Percentiles rank a stretch among this genome's conserved stretches.
Evolutionary conservation across 148 eudicot genomes (phyloP).

Genomic region (Camellia sinensis): DNA sequence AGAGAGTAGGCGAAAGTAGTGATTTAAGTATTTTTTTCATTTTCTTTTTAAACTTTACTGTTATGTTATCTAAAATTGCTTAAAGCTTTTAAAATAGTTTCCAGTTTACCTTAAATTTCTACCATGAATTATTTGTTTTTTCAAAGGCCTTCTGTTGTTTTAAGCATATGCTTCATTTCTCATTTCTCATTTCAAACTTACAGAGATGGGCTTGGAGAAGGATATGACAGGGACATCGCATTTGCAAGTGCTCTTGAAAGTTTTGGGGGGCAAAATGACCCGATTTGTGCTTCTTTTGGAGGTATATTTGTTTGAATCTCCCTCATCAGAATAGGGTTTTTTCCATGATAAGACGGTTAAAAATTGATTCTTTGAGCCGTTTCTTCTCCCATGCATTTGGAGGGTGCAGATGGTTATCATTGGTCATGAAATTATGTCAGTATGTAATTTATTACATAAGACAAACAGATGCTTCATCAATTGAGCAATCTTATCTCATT

Average conservation of each 20-base stretch:
- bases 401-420: not conserved
- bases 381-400: not conserved
- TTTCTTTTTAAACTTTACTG: too few species aligned
- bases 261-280: constrained; percentile 76
- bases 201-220: constrained; percentile 98
- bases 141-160: not conserved
- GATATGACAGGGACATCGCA: constrained; percentile 73
- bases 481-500: not conserved
- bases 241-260: constrained; percentile 77
- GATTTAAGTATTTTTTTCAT: not conserved
- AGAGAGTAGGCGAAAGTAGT: not conserved
- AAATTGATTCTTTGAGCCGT: not conserved
- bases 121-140: not conserved
- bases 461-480: not conserved
- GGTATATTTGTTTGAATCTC: constrained; percentile 37
- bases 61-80: too few species aligned
- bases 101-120: not conserved
- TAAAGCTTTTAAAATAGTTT: too few species aligned
- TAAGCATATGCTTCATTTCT: constrained; percentile 12
- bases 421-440: not conserved
- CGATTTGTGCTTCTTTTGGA: constrained; percentile 69
- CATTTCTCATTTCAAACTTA: constrained; percentile 16
- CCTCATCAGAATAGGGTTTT: not conserved
- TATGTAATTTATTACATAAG: not conserved
- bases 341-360: too few species aligned